Evolutionary conservation across 768 basidiomycete species (phyloP).

Genomic region (Fomitopsis serialis): DNA sequence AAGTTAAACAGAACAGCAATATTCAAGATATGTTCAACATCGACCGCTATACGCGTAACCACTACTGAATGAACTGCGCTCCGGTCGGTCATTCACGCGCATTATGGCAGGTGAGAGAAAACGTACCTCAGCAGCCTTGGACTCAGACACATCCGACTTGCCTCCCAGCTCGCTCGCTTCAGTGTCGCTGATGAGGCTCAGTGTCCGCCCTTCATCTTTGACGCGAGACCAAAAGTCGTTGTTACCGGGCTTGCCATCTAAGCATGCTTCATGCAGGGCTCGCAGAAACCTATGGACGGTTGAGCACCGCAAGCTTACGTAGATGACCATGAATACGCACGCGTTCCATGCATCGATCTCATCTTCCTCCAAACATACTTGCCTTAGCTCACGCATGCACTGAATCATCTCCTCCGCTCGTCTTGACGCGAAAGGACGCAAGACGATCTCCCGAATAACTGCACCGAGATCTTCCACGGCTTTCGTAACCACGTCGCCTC

Average conservation of each 20-base stretch:
- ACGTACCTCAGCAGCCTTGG: constrained; percentile 46
- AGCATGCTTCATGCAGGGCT: constrained; percentile 53
- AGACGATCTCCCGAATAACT: constrained; percentile 66
- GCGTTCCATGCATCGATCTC: constrained; percentile 80
- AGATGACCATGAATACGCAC: constrained; percentile 32
- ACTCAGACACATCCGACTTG: constrained; percentile 50
- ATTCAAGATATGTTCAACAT: not conserved
- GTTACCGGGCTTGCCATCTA: constrained; percentile 49
- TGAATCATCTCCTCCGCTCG: constrained; percentile 67
- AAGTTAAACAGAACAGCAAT: not conserved
- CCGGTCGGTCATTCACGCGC: not conserved
- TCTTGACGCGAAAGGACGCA: constrained; percentile 64
- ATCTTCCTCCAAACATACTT: constrained; percentile 67
- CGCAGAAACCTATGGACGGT: constrained; percentile 47
- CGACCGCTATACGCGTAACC: too few species aligned
- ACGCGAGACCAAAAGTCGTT: constrained; percentile 62
- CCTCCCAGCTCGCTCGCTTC: constrained; percentile 62
- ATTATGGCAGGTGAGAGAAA: not conserved
- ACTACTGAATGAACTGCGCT: not conserved
- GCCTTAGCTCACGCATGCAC: constrained; percentile 65
- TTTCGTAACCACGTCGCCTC: constrained; percentile 79
- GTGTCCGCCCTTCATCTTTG: constrained; percentile 33
- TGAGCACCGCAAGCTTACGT: not conserved
- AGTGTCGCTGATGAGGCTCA: constrained; percentile 55
- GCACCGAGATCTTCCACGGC: constrained; percentile 75